Conservation (phyloP, 1,284 basidiomycete species). For the Neolentinus lepideus region DNA sequence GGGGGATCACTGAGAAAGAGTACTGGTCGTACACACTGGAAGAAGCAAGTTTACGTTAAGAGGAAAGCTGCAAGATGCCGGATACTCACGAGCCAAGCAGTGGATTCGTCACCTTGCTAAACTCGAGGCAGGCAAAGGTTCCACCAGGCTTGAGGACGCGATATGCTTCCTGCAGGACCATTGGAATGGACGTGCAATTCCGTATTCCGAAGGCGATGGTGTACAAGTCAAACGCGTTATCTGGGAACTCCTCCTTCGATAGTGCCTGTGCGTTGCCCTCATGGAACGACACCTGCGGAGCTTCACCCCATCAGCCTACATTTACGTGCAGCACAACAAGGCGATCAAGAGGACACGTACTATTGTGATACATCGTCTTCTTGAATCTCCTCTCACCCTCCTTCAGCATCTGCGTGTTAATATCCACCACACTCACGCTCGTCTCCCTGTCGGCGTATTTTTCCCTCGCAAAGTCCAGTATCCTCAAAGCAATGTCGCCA, state of each 20-base stretch:
- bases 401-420: constrained; percentile 93
- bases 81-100: constrained; percentile 73
- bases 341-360: constrained; percentile 41
- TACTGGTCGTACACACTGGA: constrained; percentile 88
- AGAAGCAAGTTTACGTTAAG: not conserved
- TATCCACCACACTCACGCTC: constrained; percentile 88
- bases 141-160: constrained; percentile 96
- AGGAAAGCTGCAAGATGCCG: constrained; percentile 1
- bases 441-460: constrained; percentile 86
- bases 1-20: constrained; percentile 94
- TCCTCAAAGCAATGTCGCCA: constrained; percentile 93
- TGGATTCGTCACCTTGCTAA: constrained; percentile 91
- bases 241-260: constrained; percentile 55
- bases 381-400: constrained; percentile 91
- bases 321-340: constrained; percentile 10
- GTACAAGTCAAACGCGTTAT: constrained; percentile 90
- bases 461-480: constrained; percentile 89
- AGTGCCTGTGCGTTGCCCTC: constrained; percentile 92
- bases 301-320: constrained; percentile 31
- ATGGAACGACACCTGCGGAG: constrained; percentile 89
- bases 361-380: constrained; percentile 94
- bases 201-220: constrained; percentile 99
- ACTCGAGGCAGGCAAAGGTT: constrained; percentile 94
- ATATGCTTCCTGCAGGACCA: constrained; percentile 86
- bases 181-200: constrained; percentile 93